These are phyloP conservation scores for Chlorociboria aeruginascens DNA, from an alignment of 495 filamentous ascomycete species.

Conservation along the genomic window DNA sequence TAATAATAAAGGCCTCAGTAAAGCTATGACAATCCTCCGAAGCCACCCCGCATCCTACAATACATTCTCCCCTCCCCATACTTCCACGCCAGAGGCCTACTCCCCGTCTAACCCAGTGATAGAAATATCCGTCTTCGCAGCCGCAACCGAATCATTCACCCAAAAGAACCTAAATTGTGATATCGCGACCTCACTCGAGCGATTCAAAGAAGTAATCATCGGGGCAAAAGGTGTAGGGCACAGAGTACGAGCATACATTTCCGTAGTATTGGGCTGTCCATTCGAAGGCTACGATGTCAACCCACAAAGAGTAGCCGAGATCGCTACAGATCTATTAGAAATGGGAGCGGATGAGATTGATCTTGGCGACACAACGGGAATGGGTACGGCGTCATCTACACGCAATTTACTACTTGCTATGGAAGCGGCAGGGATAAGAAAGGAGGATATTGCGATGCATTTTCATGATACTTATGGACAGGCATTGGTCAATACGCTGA, in stretches of 20 bases:
- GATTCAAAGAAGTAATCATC: slow-evolving; percentile 63
- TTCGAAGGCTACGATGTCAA: slow-evolving; percentile 81
- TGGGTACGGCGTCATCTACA: slow-evolving; percentile 82
- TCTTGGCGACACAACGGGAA: slow-evolving; percentile 90
- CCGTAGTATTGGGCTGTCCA: slow-evolving; percentile 86
- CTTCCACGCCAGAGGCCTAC: slow-evolving; percentile 3
- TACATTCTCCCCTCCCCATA: slow-evolving; percentile 9
- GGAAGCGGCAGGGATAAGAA: slow-evolving; percentile 61
- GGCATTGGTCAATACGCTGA: slow-evolving; percentile 80
- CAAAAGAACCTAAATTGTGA: slow-evolving; percentile 85
- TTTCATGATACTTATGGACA: slow-evolving; percentile 97
- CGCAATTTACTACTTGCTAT: slow-evolving; percentile 58
- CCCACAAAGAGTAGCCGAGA: slow-evolving; percentile 68
- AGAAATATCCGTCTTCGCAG: slow-evolving; percentile 85
- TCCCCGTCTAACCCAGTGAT: slow-evolving; percentile 34
- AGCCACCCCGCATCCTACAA: slow-evolving; percentile 26
- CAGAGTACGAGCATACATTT: slow-evolving; percentile 84
- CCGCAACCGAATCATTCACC: slow-evolving; percentile 86
- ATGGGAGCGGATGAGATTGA: slow-evolving; percentile 96
- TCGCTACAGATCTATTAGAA: slow-evolving; percentile 71
- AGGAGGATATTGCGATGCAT: slow-evolving; percentile 77
- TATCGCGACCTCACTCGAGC: slow-evolving; percentile 67
- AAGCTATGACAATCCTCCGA: slow-evolving; percentile 34
- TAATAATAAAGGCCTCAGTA: slow-evolving; percentile 65
- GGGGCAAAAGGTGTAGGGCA: slow-evolving; percentile 59